Evolutionary conservation across 352 stramenopile genomes (phyloP), one percentile per base, ranked within the genome.

Genomic region (Hyaloperonospora brassicae): DNA sequence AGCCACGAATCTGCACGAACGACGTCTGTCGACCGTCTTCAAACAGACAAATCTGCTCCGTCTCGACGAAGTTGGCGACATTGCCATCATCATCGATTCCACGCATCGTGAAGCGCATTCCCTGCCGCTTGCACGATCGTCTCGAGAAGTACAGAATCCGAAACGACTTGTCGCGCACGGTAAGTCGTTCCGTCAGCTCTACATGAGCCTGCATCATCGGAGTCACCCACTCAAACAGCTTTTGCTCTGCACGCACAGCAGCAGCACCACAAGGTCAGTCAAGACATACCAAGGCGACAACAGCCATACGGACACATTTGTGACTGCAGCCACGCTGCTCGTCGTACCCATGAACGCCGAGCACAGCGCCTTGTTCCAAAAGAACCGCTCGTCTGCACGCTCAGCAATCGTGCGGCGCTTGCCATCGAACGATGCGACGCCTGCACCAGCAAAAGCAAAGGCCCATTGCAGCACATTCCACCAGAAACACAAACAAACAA

Each of bases 1-100:
- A 98, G 27, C 96, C 96, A 11, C 96, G 87, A 34, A 96, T 97
- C 69, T 89, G 70, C 54, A 84, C 70, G 47, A 83, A 86, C 7
- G 84, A 87, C 23, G 64, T 80, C 43, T 81, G 65, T 45, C 55
- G 61, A 12, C 70, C 73, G 36, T 87, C 68, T 1, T 62, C 50
- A 40, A 92, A 78, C 23, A 97, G 51, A 51, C 82, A 83, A 46
- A 98, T 88, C 74, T 98, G 91, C 66, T 98, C 95, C 5, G 89
- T 97, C 68, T 98, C 95, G 13, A 95, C 93, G 68, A 96, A 98
- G 71, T 98, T 98, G 22, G 95, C 93, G 21, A 96, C 89, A 47
- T 93, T 82, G 31, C 92, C 93, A 8, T 84, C 73, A 42, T 72
- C 72, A 72, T 98, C 92, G n/a, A 95, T 80, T 39, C 95, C 95